Evolutionary conservation across 2,329 filamentous ascomycete species (phyloP).

Genomic region (Colletotrichum limetticola): DNA sequence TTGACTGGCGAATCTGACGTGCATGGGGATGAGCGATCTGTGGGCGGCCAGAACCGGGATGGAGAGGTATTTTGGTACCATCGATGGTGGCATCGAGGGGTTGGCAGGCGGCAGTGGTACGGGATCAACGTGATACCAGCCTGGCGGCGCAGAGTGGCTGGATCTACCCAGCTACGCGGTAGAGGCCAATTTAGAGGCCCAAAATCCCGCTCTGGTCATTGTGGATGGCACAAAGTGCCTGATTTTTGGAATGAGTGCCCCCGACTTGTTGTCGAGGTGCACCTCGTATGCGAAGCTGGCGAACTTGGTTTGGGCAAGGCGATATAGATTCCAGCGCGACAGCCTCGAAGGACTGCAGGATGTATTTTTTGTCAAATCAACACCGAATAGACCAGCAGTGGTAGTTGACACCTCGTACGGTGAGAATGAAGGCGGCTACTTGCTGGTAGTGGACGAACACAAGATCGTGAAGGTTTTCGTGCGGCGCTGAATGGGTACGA

Average conservation of each 20-base stretch:
- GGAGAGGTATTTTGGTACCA: slow-evolving; percentile 5
- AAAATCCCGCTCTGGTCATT: neutral
- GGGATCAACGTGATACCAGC: slow-evolving; percentile 12
- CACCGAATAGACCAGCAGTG: neutral
- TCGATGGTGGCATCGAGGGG: neutral
- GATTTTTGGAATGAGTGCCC: neutral
- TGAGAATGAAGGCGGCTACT: neutral
- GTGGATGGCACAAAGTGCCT: neutral
- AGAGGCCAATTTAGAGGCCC: slow-evolving; percentile 25
- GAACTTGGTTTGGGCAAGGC: neutral
- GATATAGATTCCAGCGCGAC: neutral
- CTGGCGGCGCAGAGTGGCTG: slow-evolving; percentile 25
- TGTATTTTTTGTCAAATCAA: neutral
- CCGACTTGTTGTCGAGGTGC: neutral
- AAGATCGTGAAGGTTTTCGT: neutral
- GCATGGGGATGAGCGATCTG: slow-evolving; percentile 30
- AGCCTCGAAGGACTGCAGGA: neutral
- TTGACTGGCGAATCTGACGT: slow-evolving; percentile 31
- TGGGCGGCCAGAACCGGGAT: slow-evolving; percentile 29
- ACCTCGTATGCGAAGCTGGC: neutral
- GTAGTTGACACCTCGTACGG: neutral
- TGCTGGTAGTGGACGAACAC: neutral
- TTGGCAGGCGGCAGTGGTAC: slow-evolving; percentile 18
- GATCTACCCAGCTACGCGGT: slow-evolving; percentile 29
- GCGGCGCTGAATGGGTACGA: neutral